Percentiles rank a stretch among this genome's conserved stretches.
Evolutionary conservation across 1,139 yeast genomes (phyloP).

Genomic region (Chernovozyma sophiae-reginae): DNA sequence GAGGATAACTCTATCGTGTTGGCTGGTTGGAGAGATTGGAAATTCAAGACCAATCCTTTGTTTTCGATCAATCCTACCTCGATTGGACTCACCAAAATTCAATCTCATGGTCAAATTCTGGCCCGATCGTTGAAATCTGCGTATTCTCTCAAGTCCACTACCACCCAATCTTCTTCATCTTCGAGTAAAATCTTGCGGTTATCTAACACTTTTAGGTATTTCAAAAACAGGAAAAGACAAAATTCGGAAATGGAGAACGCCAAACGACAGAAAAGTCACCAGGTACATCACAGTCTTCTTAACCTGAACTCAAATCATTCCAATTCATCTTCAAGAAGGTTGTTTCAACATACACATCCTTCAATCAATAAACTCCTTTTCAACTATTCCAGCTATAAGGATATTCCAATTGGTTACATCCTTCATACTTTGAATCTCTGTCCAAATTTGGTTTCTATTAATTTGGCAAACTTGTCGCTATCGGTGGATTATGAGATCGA

Average conservation of each 20-base stretch:
- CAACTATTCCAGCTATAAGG: conserved; percentile 57
- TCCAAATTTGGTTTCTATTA: conserved; percentile 46
- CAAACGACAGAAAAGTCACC: conserved; percentile 9
- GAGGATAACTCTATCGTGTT: conserved; percentile 8
- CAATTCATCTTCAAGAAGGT: conserved; percentile 2
- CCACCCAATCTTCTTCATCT: conserved; percentile 5
- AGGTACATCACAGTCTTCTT: not conserved
- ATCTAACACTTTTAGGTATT: conserved; percentile 15
- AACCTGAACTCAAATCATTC: conserved; percentile 5
- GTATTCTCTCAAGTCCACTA: conserved; percentile 9
- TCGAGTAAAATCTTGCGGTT: conserved; percentile 20
- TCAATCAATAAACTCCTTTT: conserved; percentile 51
- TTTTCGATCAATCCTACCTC: conserved; percentile 36
- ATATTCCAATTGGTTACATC: conserved; percentile 65
- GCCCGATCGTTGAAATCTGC: conserved; percentile 13
- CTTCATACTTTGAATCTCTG: conserved; percentile 58
- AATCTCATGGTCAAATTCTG: conserved; percentile 24
- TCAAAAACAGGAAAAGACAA: conserved; percentile 17
- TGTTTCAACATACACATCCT: conserved; percentile 41
- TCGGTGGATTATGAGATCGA: conserved; percentile 56
- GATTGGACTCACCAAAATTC: conserved; percentile 19
- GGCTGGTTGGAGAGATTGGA: conserved; percentile 93
- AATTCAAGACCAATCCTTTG: conserved; percentile 64
- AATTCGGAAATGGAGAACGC: conserved; percentile 4
- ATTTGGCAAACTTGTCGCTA: conserved; percentile 53